Evolutionary conservation across 169 alveolate genomes (phyloP).

Genomic region (Toxoplasma gondii): DNA sequence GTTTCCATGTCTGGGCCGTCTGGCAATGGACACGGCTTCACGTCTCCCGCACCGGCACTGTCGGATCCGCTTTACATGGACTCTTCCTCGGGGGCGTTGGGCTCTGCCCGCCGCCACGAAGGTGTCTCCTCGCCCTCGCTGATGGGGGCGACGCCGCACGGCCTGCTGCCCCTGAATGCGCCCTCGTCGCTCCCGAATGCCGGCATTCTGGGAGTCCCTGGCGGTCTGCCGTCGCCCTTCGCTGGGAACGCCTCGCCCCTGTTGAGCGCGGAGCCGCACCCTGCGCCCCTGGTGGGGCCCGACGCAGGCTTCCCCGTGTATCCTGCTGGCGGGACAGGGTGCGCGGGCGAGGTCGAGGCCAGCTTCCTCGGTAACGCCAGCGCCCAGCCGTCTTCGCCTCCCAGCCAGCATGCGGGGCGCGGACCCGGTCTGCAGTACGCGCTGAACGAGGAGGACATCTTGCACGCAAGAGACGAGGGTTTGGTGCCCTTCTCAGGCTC

Average conservation of each 20-base stretch:
- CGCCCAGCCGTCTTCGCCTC: background rate
- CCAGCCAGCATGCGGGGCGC: background rate
- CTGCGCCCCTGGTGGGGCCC: background rate
- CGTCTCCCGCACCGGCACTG: background rate
- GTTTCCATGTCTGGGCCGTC: background rate
- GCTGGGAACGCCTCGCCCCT: background rate
- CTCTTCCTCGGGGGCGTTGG: background rate
- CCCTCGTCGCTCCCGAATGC: background rate
- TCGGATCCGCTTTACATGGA: conserved; percentile 1
- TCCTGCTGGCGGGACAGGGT: background rate
- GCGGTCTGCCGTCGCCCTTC: background rate
- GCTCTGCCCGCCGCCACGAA: background rate
- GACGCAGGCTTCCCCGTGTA: background rate
- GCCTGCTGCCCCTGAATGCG: background rate
- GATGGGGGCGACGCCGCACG: background rate
- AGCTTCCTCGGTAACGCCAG: background rate
- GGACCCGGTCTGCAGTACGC: background rate
- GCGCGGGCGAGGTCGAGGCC: background rate
- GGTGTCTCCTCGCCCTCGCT: background rate
- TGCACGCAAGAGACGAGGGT: background rate
- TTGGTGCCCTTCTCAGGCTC: background rate
- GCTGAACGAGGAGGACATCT: background rate
- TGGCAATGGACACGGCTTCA: background rate
- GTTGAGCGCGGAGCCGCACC: background rate
- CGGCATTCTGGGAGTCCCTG: background rate